Conservation (phyloP, 805 yeast species). For the Zygosaccharomyces siamensis region DNA sequence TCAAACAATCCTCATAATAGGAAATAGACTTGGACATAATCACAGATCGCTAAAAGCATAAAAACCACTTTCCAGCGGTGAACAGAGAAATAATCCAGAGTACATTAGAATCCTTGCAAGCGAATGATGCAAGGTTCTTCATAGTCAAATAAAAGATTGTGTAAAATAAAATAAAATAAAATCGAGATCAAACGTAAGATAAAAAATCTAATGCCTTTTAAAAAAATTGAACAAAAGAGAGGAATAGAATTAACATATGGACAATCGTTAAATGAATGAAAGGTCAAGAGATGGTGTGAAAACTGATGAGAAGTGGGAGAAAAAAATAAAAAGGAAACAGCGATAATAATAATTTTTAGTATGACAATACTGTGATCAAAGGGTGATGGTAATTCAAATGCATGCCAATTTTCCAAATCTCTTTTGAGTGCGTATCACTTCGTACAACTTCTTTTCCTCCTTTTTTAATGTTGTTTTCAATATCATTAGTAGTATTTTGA, state of each 20-base stretch:
- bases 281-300: not conserved
- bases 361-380: not conserved
- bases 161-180: not conserved
- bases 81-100: not conserved
- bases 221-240: not conserved
- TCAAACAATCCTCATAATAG: not conserved
- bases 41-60: not conserved
- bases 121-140: not conserved
- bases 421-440: too few relatives aligned
- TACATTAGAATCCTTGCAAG: constrained; percentile 1
- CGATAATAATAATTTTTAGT: not conserved
- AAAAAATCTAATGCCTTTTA: constrained; percentile 1
- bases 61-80: not conserved
- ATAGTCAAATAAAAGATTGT: not conserved
- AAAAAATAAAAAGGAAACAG: not conserved
- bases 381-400: not conserved
- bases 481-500: too few relatives aligned
- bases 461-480: too few relatives aligned
- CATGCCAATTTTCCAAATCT: too few relatives aligned
- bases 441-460: too few relatives aligned
- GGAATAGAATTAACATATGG: not conserved
- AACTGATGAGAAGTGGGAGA: not conserved
- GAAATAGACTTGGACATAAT: not conserved
- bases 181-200: not conserved
- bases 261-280: constrained; percentile 1